Base-by-base conservation (phyloP, 306 rosid genomes). In the Calophaca sinica region DNA sequence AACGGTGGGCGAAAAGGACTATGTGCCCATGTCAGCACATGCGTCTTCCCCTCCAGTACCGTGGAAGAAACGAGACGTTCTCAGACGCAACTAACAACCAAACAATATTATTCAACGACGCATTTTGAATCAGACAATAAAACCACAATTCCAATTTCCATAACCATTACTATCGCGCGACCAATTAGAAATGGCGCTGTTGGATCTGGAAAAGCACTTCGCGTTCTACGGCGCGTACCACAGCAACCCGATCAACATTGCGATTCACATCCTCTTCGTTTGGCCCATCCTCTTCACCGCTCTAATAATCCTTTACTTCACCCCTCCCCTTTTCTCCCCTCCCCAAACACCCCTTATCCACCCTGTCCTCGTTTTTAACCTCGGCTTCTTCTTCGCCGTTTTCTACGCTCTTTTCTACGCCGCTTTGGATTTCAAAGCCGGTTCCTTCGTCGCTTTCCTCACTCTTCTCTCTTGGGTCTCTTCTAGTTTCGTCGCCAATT, bases 151-250 rank as follows among this genome's bases (percentile, higher is more conserved):
- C 51, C 51, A 46, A 11, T 46, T 46, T 46, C 51, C 14, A 46
- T 0, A 44, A 44, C 48, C 9, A 44, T 44, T 44, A 2, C 6
- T 2, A 7, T 44, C 48, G 9, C 3, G 48, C 48, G 42, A 5
- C 26, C 26, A 1, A 20, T 38, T 38, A 11, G 39, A 48, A 31
- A 86, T 89, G 96, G 91, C 77, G 2, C 15, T 91, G 39, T 58
- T 91, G 12, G 93, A 94, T 85, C 87, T 94, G 59, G 97, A 94
- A 80, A 86, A 61, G 80, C 94, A 91, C 64, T 94, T 91, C 68
- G 91, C 96, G 32, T 94, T 94, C 87, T 90, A 94, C 60, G 96
- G 96, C 5, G 94, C 97, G 0, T 87, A 94, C 45, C 98, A 94
- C 79, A 87, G 89, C 80, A 91, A 94, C 89, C 92, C 85, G 2